Percentiles rank a stretch among this genome's conserved stretches.
These are phyloP conservation scores for Quercus gilva DNA, from an alignment of 306 rosid genomes.

Conservation along the genomic window DNA sequence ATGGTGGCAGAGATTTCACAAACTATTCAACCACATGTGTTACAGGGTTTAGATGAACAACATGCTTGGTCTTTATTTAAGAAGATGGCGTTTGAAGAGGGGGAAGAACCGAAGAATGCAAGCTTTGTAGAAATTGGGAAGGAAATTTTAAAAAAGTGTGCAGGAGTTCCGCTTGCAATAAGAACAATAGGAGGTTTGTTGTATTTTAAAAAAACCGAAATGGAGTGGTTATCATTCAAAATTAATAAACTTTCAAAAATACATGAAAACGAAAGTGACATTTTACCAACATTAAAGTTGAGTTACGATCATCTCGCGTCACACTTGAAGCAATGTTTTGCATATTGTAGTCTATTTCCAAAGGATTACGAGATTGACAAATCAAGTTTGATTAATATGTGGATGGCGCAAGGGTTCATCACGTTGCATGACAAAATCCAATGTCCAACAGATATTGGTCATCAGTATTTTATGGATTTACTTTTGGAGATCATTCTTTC, in stretches of 20 bases:
- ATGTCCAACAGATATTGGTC: too few species aligned
- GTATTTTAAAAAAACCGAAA: not conserved
- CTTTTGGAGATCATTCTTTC: too few species aligned
- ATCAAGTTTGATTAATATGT: not conserved
- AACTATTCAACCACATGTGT: not conserved
- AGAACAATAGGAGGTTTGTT: conserved; percentile 8
- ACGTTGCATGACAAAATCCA: too few species aligned
- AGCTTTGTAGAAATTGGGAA: not conserved
- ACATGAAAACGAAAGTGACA: not conserved
- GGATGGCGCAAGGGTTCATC: not conserved
- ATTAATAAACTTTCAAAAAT: not conserved
- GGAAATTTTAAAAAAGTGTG: not conserved
- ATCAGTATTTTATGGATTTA: too few species aligned
- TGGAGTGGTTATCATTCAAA: not conserved
- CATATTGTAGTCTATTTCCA: conserved; percentile 18
- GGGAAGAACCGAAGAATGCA: fast-evolving
- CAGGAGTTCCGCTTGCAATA: conserved; percentile 1
- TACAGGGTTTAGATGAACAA: not conserved
- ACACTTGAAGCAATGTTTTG: not conserved
- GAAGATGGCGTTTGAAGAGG: too few species aligned
- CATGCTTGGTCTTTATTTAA: too few species aligned
- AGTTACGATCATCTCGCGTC: not conserved
- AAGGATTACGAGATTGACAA: fast-evolving
- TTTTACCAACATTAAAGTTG: not conserved
- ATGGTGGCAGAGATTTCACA: not conserved